A percentile compares a stretch with the other conserved stretches of the same genome.
phyloP scores from a whole-genome alignment of 2,329 filamentous ascomycete species.

The Biscogniauxia sp. region DNA sequence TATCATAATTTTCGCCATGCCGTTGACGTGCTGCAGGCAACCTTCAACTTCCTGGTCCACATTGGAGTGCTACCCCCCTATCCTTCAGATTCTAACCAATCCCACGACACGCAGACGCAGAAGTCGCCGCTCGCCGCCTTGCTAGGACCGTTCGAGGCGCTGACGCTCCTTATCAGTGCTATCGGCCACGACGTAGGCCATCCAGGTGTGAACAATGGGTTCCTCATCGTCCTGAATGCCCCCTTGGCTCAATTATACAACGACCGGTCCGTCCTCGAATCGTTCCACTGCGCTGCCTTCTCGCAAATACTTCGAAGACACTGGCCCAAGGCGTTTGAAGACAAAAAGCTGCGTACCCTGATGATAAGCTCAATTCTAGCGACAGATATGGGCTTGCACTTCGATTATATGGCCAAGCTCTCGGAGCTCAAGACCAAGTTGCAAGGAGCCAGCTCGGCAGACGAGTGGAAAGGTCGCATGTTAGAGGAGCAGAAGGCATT shows the following conservation, averaged over 20 bases:
- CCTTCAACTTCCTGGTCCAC: conserved; percentile 83
- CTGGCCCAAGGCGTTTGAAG: conserved; percentile 81
- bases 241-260: conserved; percentile 95
- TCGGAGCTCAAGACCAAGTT: conserved; percentile 78
- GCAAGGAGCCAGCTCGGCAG: conserved; percentile 61
- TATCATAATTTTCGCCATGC: conserved; percentile 99
- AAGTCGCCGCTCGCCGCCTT: conserved; percentile 70
- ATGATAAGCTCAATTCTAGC: conserved; percentile 98
- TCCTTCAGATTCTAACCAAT: conserved; percentile 38
- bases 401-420: conserved; percentile 91
- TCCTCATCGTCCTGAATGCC: conserved; percentile 86
- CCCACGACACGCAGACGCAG: conserved; percentile 29
- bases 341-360: conserved; percentile 75
- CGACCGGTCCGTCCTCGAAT: conserved; percentile 92
- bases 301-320: conserved; percentile 91
- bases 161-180: conserved; percentile 89
- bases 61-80: conserved; percentile 75
- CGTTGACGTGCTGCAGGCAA: conserved; percentile 90
- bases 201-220: conserved; percentile 96
- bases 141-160: conserved; percentile 80
- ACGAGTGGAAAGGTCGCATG: conserved; percentile 75
- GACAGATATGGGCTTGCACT: conserved; percentile 96
- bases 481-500: conserved; percentile 75
- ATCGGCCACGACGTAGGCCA: conserved; percentile 98
- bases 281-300: conserved; percentile 95